These are phyloP conservation scores for Aspergillus aculeatus DNA, from an alignment of 2,329 filamentous ascomycete genomes.

Conservation along the genomic window DNA sequence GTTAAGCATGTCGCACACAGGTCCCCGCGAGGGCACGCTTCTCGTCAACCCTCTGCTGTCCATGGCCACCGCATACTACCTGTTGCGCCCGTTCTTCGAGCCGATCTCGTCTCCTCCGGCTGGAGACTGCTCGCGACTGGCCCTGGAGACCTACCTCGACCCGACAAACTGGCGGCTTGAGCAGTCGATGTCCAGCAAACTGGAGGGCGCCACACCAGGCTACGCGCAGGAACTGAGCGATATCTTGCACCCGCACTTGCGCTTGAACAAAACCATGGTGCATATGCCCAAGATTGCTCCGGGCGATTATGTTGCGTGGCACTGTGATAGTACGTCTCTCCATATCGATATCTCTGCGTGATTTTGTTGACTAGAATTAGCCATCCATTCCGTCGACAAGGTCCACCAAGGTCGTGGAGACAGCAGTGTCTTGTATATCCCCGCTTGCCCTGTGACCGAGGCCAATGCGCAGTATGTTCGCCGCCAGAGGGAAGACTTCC, in stretches of 20 bases:
- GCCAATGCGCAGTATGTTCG: not conserved
- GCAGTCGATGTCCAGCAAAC: not conserved
- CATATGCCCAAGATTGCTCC: not conserved
- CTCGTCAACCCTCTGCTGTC: not conserved
- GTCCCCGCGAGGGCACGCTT: not conserved
- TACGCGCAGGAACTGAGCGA: not conserved
- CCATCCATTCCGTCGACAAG: not conserved
- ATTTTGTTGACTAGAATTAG: not conserved
- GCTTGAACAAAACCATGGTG: not conserved
- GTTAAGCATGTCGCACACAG: constrained; percentile 61
- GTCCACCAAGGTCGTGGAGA: not conserved
- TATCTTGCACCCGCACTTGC: not conserved
- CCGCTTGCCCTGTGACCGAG: not conserved
- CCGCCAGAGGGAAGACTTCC: not conserved
- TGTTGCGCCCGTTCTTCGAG: not conserved
- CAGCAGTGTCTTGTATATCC: not conserved
- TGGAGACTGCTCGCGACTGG: not conserved
- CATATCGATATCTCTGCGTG: not conserved
- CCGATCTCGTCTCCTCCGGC: not conserved
- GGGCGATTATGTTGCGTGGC: not conserved
- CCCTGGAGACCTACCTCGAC: not conserved
- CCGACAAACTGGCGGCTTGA: not conserved
- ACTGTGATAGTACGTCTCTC: not conserved
- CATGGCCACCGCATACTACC: not conserved
- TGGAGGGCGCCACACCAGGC: not conserved